Base-by-base conservation (phyloP, 257 asterid genomes). In the Solanum bukasovii region DNA sequence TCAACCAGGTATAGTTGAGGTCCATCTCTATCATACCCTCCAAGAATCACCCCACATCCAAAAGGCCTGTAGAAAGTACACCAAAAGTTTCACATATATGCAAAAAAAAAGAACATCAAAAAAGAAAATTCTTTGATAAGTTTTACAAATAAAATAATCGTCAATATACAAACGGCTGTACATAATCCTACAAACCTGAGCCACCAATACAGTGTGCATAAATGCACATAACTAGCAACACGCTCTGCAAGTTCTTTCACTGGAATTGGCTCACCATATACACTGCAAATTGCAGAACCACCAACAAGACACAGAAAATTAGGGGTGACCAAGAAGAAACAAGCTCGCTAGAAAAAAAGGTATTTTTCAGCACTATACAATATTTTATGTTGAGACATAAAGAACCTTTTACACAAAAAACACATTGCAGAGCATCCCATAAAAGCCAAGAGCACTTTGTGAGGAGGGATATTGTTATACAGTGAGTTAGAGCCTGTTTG, bases 171-270 rank as follows among this genome's bases (percentile, higher is more conserved):
- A 56, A 78, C 16, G 9, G 79, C 88, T 88, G 84, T 49, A 27
- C n/a, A n/a, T 73, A 90, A 25, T 44, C 67, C 65, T 27, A 70
- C 91, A 87, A 81, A 96, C 99, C 99, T 95, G 93, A 96, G 99
- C 99, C 99, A 96, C 99, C 99, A 96, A 89, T 96, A 96, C 83
- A 96, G 98, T 34, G 99, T 96, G 87, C 97, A 96, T 87, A 96
- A 87, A 93, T 96, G 99, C 90, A 96, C 99, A 88, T 96, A 96
- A 92, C 98, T 96, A 61, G 99, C 99, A 88, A 96, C 98, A 37
- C 98, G 97, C 27, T 93, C 95, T 3, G 99, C 98, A 78, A 96
- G 99, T 91, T 95, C 99, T 92, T 94, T 93, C 87, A 96, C 99
- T 21, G 98, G 99, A 91, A 95, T 94, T 63, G 90, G 92, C 63